Percentiles rank a stretch among this genome's conserved stretches.
Evolutionary conservation across 441 rosid species (phyloP).

Genomic region (Daphne laureola): DNA sequence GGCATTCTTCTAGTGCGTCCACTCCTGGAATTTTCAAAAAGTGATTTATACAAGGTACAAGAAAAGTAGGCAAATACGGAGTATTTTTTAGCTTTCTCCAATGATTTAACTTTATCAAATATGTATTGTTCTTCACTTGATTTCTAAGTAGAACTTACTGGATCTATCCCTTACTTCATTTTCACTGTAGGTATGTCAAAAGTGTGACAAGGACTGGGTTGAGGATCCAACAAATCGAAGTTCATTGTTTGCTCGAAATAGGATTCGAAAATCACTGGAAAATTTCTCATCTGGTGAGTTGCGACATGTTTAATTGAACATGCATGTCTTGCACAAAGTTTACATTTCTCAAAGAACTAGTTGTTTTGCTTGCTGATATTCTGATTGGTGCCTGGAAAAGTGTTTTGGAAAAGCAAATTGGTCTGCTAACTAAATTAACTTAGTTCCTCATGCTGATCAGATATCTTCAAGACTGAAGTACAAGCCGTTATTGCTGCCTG

Average conservation of each 20-base stretch:
- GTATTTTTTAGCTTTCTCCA: slow-evolving; percentile 9
- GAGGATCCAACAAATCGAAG: slow-evolving; percentile 88
- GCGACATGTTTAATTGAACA: background rate
- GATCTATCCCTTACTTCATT: background rate
- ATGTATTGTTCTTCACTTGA: background rate
- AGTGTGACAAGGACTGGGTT: slow-evolving; percentile 53
- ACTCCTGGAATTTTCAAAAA: slow-evolving; percentile 64
- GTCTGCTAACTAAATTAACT: slow-evolving; percentile 13
- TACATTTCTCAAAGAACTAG: background rate
- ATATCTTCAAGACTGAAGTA: slow-evolving; percentile 54
- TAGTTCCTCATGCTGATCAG: slow-evolving; percentile 30
- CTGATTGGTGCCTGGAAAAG: slow-evolving; percentile 3
- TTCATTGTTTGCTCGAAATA: slow-evolving; percentile 67
- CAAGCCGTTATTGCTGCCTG: slow-evolving; percentile 62
- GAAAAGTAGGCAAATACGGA: slow-evolving; percentile 3
- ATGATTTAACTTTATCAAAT: slow-evolving; percentile 3
- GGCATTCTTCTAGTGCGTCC: slow-evolving; percentile 81
- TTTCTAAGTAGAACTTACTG: too few species aligned
- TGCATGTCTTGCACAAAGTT: background rate
- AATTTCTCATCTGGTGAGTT: slow-evolving; percentile 55
- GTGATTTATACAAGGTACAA: slow-evolving; percentile 74
- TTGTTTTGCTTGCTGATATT: slow-evolving; percentile 1
- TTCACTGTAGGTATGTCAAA: slow-evolving; percentile 61
- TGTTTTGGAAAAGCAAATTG: background rate
- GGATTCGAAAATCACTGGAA: slow-evolving; percentile 70